Conservation (phyloP, 31 red algal genomes). For the Endocladia muricata region DNA sequence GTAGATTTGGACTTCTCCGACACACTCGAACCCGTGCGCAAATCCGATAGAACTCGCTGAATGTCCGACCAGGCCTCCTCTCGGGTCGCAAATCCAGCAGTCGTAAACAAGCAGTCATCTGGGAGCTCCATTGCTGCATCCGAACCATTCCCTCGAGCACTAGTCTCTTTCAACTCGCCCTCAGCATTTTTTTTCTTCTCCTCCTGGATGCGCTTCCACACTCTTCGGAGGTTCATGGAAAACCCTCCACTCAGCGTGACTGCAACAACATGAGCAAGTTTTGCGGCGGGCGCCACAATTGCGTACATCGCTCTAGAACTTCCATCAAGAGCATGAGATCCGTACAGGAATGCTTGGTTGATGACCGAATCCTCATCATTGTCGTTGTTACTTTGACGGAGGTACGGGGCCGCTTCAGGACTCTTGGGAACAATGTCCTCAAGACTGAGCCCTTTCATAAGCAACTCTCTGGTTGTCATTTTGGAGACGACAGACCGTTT, state of each 20-base stretch:
- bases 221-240: slow-evolving; percentile 34
- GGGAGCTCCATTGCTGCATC: slow-evolving; percentile 4
- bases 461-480: slow-evolving; percentile 22
- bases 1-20: slow-evolving; percentile 34
- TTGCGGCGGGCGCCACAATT: slow-evolving; percentile 53
- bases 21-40: slow-evolving; percentile 26
- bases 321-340: slow-evolving; percentile 64
- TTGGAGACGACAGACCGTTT: slow-evolving; percentile 17
- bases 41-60: slow-evolving; percentile 24
- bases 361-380: slow-evolving; percentile 20
- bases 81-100: slow-evolving; percentile 37
- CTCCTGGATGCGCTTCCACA: slow-evolving; percentile 40
- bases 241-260: slow-evolving; percentile 47
- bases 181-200: slow-evolving; percentile 17
- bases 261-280: slow-evolving; percentile 59
- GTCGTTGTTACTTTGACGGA: slow-evolving; percentile 31
- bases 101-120: slow-evolving; percentile 35
- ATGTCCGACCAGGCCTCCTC: slow-evolving; percentile 63
- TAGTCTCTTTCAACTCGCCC: background rate
- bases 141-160: background rate
- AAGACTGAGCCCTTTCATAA: slow-evolving; percentile 50
- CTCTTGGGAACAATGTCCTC: slow-evolving; percentile 61
- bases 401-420: slow-evolving; percentile 46
- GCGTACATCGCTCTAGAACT: slow-evolving; percentile 68
- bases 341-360: slow-evolving; percentile 73